Evolutionary conservation across 257 asterid species (phyloP), one percentile per base, ranked within the genome.

Genomic region (Rehmannia glutinosa): DNA sequence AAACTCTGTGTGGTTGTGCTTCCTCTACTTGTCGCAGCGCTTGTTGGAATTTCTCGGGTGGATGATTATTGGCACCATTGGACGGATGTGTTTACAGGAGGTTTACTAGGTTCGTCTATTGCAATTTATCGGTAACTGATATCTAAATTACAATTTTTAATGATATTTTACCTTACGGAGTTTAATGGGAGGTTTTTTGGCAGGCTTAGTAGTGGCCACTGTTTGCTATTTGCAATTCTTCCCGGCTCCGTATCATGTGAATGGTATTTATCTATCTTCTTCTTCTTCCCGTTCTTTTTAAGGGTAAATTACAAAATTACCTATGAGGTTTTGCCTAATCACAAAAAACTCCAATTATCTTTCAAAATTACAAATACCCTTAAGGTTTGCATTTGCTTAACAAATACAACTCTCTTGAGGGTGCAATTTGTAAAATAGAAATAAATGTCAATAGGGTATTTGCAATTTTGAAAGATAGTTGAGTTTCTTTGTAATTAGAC

Each of bases 1-100:
- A 91, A 88, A 75, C 88, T 91, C 28, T 86, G 97, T 69, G 32
- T 88, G 51, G 84, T 85, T 69, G 53, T 86, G 68, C 75, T 83
- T 62, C 96, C 97, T 15, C 81, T 88, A 51, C 86, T 84, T 28
- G 74, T 72, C 61, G 89, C 95, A 19, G 73, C 80, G 63, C 77
- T 88, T 11, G 77, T 91, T 56, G 97, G 81, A 66, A 66, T 91
- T 60, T 91, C 96, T 42, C 83, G 91, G 38, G 91, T 91, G 72
- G 91, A 88, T 73, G 96, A 91, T 74, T 91, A 88, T 66, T 33
- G 91, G 83, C 97, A 91, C 73, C 97, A 91, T 76, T 91, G 96
- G 97, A 87, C 84, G 84, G 97, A 91, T 73, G 96, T 91, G 59
- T 85, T 86, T 67, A 87, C 84, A 0, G 97, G 97, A 75, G 95